Evolutionary conservation across 805 yeast genomes (phyloP).

Genomic region (Lipomyces orientalis): DNA sequence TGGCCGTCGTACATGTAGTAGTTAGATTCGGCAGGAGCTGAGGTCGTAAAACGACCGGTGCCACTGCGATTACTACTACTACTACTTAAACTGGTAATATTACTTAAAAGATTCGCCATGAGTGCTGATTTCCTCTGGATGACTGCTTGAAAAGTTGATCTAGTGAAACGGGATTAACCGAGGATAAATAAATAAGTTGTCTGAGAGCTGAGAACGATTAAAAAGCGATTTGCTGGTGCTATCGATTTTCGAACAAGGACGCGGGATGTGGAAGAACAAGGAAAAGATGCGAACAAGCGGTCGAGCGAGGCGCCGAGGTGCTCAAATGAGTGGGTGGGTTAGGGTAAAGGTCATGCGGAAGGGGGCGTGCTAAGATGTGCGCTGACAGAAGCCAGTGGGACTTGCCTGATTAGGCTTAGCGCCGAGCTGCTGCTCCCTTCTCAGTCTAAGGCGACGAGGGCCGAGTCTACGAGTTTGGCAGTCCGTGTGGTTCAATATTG

Average conservation of each 20-base stretch:
- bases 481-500: no score
- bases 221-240: background rate
- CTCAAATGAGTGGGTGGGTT: slow-evolving; percentile 4
- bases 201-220: background rate
- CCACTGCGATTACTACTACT: slow-evolving; percentile 28
- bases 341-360: slow-evolving; percentile 3
- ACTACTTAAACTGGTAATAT: slow-evolving; percentile 26
- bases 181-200: background rate
- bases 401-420: background rate
- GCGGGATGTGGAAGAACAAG: background rate
- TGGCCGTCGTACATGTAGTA: slow-evolving; percentile 24
- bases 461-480: no score
- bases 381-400: background rate
- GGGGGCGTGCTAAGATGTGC: background rate
- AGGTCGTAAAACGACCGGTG: slow-evolving; percentile 8
- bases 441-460: background rate
- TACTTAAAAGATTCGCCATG: slow-evolving; percentile 40
- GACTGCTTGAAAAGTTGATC: slow-evolving; percentile 6
- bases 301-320: background rate
- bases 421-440: background rate
- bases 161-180: background rate
- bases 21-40: slow-evolving; percentile 7
- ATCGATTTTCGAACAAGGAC: background rate
- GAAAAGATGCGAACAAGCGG: background rate
- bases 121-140: slow-evolving; percentile 9